Evolutionary conservation across 2,329 filamentous ascomycete species (phyloP).

Genomic region (Pestalotiopsis sp.): DNA sequence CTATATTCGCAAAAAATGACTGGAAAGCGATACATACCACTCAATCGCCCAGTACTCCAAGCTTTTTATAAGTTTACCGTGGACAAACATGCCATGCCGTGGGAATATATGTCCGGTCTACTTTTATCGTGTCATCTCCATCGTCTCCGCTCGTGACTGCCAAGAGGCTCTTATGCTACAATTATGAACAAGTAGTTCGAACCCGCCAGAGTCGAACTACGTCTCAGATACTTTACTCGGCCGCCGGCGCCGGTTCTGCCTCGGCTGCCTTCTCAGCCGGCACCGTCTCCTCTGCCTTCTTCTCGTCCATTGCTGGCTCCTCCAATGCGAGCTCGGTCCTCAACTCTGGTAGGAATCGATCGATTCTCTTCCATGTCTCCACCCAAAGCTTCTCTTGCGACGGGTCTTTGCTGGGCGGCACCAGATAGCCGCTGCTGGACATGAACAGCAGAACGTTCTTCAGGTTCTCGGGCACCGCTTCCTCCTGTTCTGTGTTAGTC

Average conservation of each 20-base stretch:
- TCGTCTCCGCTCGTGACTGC: not conserved
- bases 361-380: conserved; percentile 68
- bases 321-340: conserved; percentile 60
- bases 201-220: not conserved
- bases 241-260: conserved; percentile 8
- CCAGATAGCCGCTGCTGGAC: conserved; percentile 84
- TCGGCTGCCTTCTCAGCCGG: not conserved
- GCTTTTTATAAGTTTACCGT: not conserved
- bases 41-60: not conserved
- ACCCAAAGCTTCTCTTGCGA: conserved; percentile 60
- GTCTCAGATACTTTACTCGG: not conserved
- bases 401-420: conserved; percentile 64
- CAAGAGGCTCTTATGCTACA: not conserved
- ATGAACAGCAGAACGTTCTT: conserved; percentile 98
- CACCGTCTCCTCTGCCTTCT: not conserved
- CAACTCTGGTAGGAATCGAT: conserved; percentile 66
- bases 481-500: conserved; percentile 62
- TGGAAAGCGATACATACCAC: not conserved
- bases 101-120: conserved; percentile 1
- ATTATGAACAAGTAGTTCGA: not conserved
- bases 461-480: conserved; percentile 91
- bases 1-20: not conserved
- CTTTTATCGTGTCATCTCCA: not conserved
- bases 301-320: conserved; percentile 30
- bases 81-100: not conserved